Evolutionary conservation across 768 basidiomycete species (phyloP), one percentile per base, ranked within the genome.

Genomic region (Leccinum sublutescens): DNA sequence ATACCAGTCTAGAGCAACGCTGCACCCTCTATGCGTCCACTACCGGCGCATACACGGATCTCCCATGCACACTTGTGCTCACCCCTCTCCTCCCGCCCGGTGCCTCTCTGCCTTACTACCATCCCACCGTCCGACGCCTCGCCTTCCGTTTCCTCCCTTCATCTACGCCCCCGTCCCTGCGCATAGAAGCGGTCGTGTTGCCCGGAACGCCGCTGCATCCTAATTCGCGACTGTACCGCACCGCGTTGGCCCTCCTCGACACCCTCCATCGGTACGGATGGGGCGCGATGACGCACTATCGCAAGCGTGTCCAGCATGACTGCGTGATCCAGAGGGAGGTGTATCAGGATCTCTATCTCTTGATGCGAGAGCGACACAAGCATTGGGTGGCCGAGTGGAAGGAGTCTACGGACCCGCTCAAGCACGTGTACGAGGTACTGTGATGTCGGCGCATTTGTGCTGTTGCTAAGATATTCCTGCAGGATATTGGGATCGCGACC

Each of bases 401-500:
- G 50, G 91, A 94, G 64, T 82, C 79, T 6, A 95, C 93, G 0
- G 92, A 95, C 71, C 92, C 93, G 1, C 68, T 87, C 47, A 95
- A 95, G 71, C 93, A 95, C 73, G 91, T 95, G 7, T 95, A 88
- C 57, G 93, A 95, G 83, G 91, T 87, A 57, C 27, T 11, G n/a
- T 31, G 45, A 47, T 11, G 19, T 19, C 19, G 25, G 15, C 47
- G 40, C 14, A 4, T 11, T 5, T 19, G 2, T 43, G 10, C n/a
- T 43, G 43, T 19, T 43, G 43, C 4, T 43, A 5, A 43, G 11
- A 27, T 11, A 11, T 5, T 19, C 33, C 15, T 27, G 25, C 65
- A 96, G 90, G 96, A 98, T 70, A 93, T 98, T 36, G 93, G 93
- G 15, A 95, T 98, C 47, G 94, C 94, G 2, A 93, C 93, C 2